Evolutionary conservation across 495 filamentous ascomycete genomes (phyloP), one percentile per base, ranked within the genome.

Genomic region (Penicillium coprophilum): DNA sequence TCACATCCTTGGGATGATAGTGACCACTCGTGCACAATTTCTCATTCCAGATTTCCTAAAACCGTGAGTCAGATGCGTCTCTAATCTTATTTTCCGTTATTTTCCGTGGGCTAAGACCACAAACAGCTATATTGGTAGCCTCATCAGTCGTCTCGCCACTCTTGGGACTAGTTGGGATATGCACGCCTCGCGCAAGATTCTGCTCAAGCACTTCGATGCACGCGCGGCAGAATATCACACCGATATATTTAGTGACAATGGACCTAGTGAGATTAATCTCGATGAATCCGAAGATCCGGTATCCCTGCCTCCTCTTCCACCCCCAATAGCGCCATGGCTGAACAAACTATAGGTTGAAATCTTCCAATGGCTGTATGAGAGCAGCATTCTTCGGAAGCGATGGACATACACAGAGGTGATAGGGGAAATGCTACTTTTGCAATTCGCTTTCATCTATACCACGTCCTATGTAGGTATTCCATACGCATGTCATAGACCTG

Each of bases 391-490:
- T 21, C 59, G 59, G 30, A 49, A 61, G 23, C 41, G 57, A 56
- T 65, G 65, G 65, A 62, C 20, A 13, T 67, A 67, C 17, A 12
- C 56, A 17, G 65, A 67, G 34, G 65, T 67, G 15, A 58, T 67
- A 36, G 65, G 65, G 2, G 62, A 67, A 24, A 58, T 67, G 57
- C 40, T 67, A 1, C 57, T 67, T 2, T 41, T 67, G n/a, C 62
- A 67, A 38, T 67, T 67, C 31, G 65, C 65, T 15, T 67, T 67
- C 38, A 61, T 67, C 48, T 67, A 67, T 21, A 67, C 65, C 6
- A 65, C 65, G 4, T 57, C 59, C 31, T 67, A 67, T 49, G 65
- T 67, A 36, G 13, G 57, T 55, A 4, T n/a, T 9, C 24, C 1
- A 7, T 12, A 43, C 23, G 31, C 13, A 34, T 27, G 11, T n/a